A percentile compares a stretch with the other conserved stretches of the same genome.
These are phyloP conservation scores for Pichia sporocuriosa DNA, from an alignment of 805 yeast species.

Conservation along the genomic window DNA sequence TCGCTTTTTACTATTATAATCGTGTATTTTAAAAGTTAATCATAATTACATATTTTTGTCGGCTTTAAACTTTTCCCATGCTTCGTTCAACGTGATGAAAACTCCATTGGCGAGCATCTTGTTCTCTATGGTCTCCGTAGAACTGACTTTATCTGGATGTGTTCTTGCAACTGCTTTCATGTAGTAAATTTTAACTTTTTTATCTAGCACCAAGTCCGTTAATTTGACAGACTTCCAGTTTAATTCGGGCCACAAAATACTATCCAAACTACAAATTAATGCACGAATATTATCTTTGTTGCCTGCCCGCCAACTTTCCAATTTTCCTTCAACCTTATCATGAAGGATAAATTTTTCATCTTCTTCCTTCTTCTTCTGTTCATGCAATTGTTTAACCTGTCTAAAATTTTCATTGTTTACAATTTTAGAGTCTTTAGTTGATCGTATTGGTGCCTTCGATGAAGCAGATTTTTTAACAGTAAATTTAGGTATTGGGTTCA, in stretches of 20 bases:
- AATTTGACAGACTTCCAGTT: slow-evolving; percentile 62
- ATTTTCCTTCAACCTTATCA: slow-evolving; percentile 51
- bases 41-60: slow-evolving; percentile 1
- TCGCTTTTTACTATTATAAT: too few relatives aligned
- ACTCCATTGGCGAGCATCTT: slow-evolving; percentile 84
- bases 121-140: slow-evolving; percentile 54
- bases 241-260: slow-evolving; percentile 58
- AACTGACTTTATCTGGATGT: slow-evolving; percentile 77
- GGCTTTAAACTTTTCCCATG: slow-evolving; percentile 79
- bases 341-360: slow-evolving; percentile 52
- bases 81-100: slow-evolving; percentile 72
- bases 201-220: slow-evolving; percentile 78
- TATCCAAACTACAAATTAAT: slow-evolving; percentile 61
- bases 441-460: too few relatives aligned
- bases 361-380: slow-evolving; percentile 41
- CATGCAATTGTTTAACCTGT: slow-evolving; percentile 43
- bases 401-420: slow-evolving; percentile 37
- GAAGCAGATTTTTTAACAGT: too few relatives aligned
- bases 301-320: slow-evolving; percentile 62
- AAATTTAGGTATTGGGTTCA: slow-evolving; percentile 54
- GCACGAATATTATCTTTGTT: slow-evolving; percentile 79
- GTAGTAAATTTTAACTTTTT: slow-evolving; percentile 79
- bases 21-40: too few relatives aligned
- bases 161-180: slow-evolving; percentile 74
- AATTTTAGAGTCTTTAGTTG: too few relatives aligned